Evolutionary conservation across 495 filamentous ascomycete species (phyloP), one percentile per base, ranked within the genome.

Genomic region (Trichoderma reesei): DNA sequence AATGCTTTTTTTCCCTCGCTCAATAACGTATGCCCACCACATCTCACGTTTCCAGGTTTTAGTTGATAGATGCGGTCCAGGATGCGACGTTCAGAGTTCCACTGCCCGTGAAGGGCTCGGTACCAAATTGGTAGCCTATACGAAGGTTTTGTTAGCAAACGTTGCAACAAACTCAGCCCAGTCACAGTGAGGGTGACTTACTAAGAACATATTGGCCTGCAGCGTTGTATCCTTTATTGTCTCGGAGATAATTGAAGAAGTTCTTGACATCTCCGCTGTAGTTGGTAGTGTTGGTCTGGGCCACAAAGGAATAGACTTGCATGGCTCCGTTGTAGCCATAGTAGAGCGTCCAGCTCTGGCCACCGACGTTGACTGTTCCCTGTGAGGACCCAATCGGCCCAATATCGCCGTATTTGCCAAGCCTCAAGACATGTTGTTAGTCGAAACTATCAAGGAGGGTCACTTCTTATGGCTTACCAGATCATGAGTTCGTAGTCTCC

Each of bases 401-500:
- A 56, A 75, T 64, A 41, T 62, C 63, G 16, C 77, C 78, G 60
- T 63, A 63, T 10, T 42, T 63, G 13, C 51, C 51, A 10, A 46
- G 61, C 61, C 61, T 44, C 5, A 11, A 41, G 5, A 20, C 2
- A 34, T 20, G 16, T 34, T 41, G 36, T 61, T 39, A 20, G 59
- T 20, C 14, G 8, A 26, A 41, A 5, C 8, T 4, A 20, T 20
- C n/a, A 3, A 18, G 2, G 6, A 18, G 2, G 6, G n/a, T 26
- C 2, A 41, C 6, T 8, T 38, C 16, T 20, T 26, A 9, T 13
- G 10, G 70, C 73, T 65, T 65, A 80, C 78, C 79, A 82, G 20
- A 82, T 75, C 79, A 80, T 80, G 34, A 82, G 66, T 64, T 82
- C 78, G 64, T 79, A 80, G 60, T 82, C 77, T 18, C 78, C 78